Evolutionary conservation across 2,329 filamentous ascomycete species (phyloP).

Genomic region (Venturia pyrina): DNA sequence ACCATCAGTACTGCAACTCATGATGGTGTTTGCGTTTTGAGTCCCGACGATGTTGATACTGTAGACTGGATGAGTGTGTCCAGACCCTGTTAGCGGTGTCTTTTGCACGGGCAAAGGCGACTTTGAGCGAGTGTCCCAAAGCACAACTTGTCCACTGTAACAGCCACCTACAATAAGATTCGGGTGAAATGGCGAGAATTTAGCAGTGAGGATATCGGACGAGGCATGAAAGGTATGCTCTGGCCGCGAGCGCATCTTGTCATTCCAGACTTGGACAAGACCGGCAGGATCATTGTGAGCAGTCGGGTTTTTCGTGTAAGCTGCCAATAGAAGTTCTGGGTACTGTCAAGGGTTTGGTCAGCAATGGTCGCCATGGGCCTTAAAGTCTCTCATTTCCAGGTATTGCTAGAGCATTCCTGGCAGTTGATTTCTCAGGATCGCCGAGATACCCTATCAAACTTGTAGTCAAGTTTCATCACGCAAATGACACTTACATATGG

Average conservation of each 20-base stretch:
- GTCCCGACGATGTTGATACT: constrained; percentile 92
- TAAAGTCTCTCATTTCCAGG: neutral
- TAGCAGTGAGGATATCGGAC: constrained; percentile 88
- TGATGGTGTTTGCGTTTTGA: constrained; percentile 97
- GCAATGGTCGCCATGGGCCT: neutral
- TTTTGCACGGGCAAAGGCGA: constrained; percentile 75
- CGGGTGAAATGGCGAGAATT: constrained; percentile 97
- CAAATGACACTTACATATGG: constrained; percentile 51
- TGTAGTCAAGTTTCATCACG: neutral
- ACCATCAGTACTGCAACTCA: constrained; percentile 92
- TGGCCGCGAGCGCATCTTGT: constrained; percentile 84
- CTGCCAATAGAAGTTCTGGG: constrained; percentile 81
- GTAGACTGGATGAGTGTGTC: constrained; percentile 95
- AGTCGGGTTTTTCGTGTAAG: constrained; percentile 95
- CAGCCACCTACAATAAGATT: constrained; percentile 93
- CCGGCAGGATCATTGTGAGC: constrained; percentile 91
- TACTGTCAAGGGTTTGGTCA: constrained; percentile 41
- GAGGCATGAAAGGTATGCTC: constrained; percentile 97
- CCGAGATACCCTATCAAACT: neutral
- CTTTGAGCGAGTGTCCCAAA: constrained; percentile 92
- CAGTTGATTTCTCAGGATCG: constrained; percentile 15
- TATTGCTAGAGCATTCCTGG: neutral
- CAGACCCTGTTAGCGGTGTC: constrained; percentile 86
- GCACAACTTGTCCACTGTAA: constrained; percentile 89
- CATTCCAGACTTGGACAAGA: constrained; percentile 92